Percentiles rank a stretch among this genome's conserved stretches.
These are phyloP conservation scores for Calocera cornea DNA, from an alignment of 768 basidiomycete genomes.

Conservation along the genomic window DNA sequence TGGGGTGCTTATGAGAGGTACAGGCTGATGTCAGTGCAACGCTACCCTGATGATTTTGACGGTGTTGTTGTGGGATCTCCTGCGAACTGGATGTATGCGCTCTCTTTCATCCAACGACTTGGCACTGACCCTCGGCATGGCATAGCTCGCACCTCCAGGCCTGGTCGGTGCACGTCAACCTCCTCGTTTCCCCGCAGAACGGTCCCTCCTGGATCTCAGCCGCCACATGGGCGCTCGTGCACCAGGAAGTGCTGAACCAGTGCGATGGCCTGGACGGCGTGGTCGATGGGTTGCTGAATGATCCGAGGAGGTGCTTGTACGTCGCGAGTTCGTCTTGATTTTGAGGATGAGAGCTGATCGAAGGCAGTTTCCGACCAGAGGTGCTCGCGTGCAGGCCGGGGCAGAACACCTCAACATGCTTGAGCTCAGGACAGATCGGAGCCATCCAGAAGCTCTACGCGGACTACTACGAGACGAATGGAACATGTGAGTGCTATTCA, in stretches of 20 bases:
- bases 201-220: conserved; percentile 18
- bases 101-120: neutral
- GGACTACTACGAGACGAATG: conserved; percentile 19
- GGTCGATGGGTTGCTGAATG: conserved; percentile 22
- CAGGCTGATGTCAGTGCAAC: conserved; percentile 16
- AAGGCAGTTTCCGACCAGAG: conserved; percentile 20
- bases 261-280: conserved; percentile 25
- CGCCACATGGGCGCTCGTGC: conserved; percentile 21
- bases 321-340: neutral
- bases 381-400: conserved; percentile 19
- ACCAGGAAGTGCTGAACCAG: conserved; percentile 23
- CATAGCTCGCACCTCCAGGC: conserved; percentile 13
- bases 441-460: conserved; percentile 21
- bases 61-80: conserved; percentile 25
- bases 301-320: conserved; percentile 18
- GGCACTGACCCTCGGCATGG: neutral
- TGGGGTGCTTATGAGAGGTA: neutral
- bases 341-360: neutral
- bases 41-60: conserved; percentile 26
- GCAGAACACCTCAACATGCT: conserved; percentile 13
- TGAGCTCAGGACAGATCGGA: conserved; percentile 19
- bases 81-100: conserved; percentile 17
- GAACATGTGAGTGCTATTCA: conserved; percentile 15
- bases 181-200: conserved; percentile 12
- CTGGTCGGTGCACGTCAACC: conserved; percentile 13